Evolutionary conservation across 129 eudicot genomes (phyloP), one percentile per base, ranked within the genome.

Genomic region (Gnaphalium uliginosum): DNA sequence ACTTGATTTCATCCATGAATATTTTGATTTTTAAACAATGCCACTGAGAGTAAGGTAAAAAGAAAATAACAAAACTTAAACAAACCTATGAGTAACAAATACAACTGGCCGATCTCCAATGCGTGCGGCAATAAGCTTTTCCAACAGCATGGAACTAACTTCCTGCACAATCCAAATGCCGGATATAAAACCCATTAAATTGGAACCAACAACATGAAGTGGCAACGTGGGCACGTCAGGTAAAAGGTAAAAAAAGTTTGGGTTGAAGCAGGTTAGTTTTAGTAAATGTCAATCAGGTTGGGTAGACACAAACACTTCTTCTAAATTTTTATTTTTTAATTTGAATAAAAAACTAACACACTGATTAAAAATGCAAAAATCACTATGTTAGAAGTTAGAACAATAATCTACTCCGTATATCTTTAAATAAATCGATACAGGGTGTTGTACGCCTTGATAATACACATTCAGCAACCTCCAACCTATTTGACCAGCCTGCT

Each of bases 21-120:
- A 14, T 41, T 60, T 37, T 13, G 21, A 25, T 56, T 25, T 14
- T 23, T 15, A 18, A 59, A 18, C 68, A 72, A 39, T 3, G 33
- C 54, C 68, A 35, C 15, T 37, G 37, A 77, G 48, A 53, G n/a
- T 19, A 29, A 25, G 15, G 37, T 51, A 56, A 23, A 68, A 56
- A 29, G 39, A 51, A 51, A 43, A 19, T 2, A n/a, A 63, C 59
- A 61, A 10, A 32, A 51, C 58, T 18, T 17, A 24, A 57, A 66
- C 65, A 71, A 64, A 89, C 99, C 99, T 95, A 67, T 95, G 97
- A 32, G 99, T 89, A 75, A 95, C 96, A 82, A 95, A 95, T 59
- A 95, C 85, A 62, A 91, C 94, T 13, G 99, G 99, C 19, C 89
- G 86, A 72, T 86, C 87, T 67, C 99, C 99, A 76, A 95, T 95